Base-by-base conservation (phyloP, 352 stramenopile species). In the Phytopythium ostracodes region DNA sequence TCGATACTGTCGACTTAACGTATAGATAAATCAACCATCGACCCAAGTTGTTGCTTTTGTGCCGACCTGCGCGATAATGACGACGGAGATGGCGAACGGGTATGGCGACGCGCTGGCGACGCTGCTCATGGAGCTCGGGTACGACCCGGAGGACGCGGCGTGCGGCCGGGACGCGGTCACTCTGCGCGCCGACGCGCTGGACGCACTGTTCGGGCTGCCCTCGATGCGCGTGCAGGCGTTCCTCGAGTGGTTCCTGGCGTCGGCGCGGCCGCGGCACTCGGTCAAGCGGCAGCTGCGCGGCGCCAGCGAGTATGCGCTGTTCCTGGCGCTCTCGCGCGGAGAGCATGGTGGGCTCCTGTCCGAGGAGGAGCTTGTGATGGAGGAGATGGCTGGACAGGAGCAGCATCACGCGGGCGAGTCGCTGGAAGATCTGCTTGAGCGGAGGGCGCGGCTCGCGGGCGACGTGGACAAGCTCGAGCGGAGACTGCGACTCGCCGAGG, bases 191-290 rank as follows among this genome's bases (percentile, higher is more conserved):
- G 73, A 81, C 33, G 60, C 62, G 51, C 72, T 79, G 27, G 73
- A 77, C 54, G 63, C 59, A 53, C 65, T 81, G 10, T 79, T 79
- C 25, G 71, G 63, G 31, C 56, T 81, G 10, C 73, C 73, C 24
- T 81, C 73, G 2, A 47, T 79, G 58, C 73, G 73, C 27, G 55
- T 81, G 18, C 73, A 79, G 66, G 73, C 68, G 50, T 79, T 79
- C 61, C 64, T 81, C 35, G 71, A 77, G 47, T 81, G 73, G 73
- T 77, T 81, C 36, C 17, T 77, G 42, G 51, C 68, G 59, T 60
- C 60, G 20, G 49, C 77, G 47, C 63, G 54, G 12, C 65, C 73
- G 46, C 73, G 65, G 4, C 67, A 73, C 15, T 72, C 68, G 53
- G 70, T 78, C 31, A 58, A 61, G 29, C 62, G 52, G 10, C 63